Conservation (phyloP, 768 basidiomycete species). For the Daedaleopsis sinensis region DNA sequence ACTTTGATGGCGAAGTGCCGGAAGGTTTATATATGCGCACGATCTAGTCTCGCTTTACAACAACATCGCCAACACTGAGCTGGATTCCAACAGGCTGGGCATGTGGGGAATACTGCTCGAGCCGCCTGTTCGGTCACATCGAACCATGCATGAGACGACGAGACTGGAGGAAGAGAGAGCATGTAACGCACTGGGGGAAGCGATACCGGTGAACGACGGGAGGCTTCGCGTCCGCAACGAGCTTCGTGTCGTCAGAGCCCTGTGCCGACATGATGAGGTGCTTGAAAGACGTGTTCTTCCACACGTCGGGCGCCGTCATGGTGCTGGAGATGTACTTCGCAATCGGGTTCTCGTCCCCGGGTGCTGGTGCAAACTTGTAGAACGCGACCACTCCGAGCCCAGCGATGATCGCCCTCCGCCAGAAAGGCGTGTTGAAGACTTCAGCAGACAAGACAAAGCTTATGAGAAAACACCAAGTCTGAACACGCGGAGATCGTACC, state of each 20-base stretch:
- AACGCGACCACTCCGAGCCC: conserved; percentile 53
- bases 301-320: conserved; percentile 53
- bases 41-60: conserved; percentile 34
- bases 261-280: conserved; percentile 53
- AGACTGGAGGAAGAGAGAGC: background rate
- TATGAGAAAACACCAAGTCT: background rate
- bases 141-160: no score
- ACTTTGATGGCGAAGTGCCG: conserved; percentile 4
- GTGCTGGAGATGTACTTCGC: conserved; percentile 69
- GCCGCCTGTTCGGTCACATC: conserved; percentile 39
- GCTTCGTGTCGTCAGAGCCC: conserved; percentile 43
- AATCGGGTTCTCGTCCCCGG: conserved; percentile 61
- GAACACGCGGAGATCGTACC: conserved; percentile 41
- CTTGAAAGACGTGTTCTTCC: conserved; percentile 57
- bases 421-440: conserved; percentile 70
- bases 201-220: conserved; percentile 60
- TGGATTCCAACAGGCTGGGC: conserved; percentile 56
- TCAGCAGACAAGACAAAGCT: background rate
- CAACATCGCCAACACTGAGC: conserved; percentile 38
- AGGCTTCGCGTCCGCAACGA: conserved; percentile 48
- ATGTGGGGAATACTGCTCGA: conserved; percentile 66
- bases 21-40: conserved; percentile 8
- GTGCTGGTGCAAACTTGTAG: conserved; percentile 71
- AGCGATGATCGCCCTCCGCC: conserved; percentile 63
- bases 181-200: conserved; percentile 66